A percentile compares a stretch with the other conserved stretches of the same genome.
phyloP scores from a whole-genome alignment of 2,329 filamentous ascomycete genomes.

The Canariomyces notabilis region DNA sequence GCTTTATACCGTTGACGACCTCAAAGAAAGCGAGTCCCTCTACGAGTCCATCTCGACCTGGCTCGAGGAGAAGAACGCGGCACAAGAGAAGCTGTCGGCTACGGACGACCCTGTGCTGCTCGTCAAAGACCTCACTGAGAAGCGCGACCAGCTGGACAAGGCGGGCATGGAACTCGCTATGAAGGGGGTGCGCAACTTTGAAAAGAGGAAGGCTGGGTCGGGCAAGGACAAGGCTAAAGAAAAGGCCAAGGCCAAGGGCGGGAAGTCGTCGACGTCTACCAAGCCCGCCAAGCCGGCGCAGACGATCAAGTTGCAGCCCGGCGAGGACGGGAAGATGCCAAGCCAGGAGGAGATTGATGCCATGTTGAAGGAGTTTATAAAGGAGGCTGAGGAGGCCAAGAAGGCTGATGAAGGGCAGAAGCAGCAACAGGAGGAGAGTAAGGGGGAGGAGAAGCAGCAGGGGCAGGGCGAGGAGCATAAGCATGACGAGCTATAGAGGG shows the following conservation, averaged over 20 bases:
- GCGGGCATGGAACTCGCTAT: slow-evolving; percentile 64
- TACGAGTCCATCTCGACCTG: slow-evolving; percentile 63
- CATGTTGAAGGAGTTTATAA: slow-evolving; percentile 44
- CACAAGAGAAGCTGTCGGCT: slow-evolving; percentile 64
- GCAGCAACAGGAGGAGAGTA: slow-evolving; percentile 25
- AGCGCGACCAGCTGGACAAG: slow-evolving; percentile 67
- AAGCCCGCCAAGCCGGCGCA: slow-evolving; percentile 22
- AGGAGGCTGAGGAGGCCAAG: slow-evolving; percentile 27
- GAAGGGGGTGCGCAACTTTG: slow-evolving; percentile 58
- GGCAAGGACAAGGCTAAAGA: slow-evolving; percentile 16
- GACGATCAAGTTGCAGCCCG: slow-evolving; percentile 39
- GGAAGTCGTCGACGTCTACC: slow-evolving; percentile 29
- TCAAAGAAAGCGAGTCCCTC: slow-evolving; percentile 58
- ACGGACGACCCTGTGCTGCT: slow-evolving; percentile 72
- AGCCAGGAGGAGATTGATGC: slow-evolving; percentile 43
- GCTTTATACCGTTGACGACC: slow-evolving; percentile 68
- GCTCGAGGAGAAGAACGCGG: slow-evolving; percentile 66
- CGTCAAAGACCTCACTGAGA: slow-evolving; percentile 64
- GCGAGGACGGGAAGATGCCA: slow-evolving; percentile 39
- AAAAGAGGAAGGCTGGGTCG: slow-evolving; percentile 37
- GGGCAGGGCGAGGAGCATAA: too few species aligned
- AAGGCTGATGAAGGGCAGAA: slow-evolving; percentile 17
- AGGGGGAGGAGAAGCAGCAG: slow-evolving; percentile 17
- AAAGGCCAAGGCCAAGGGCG: slow-evolving; percentile 22
- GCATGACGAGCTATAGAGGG: slow-evolving; percentile 30